phyloP scores from a whole-genome alignment of 495 filamentous ascomycete species.

The Xylaria sp. region DNA sequence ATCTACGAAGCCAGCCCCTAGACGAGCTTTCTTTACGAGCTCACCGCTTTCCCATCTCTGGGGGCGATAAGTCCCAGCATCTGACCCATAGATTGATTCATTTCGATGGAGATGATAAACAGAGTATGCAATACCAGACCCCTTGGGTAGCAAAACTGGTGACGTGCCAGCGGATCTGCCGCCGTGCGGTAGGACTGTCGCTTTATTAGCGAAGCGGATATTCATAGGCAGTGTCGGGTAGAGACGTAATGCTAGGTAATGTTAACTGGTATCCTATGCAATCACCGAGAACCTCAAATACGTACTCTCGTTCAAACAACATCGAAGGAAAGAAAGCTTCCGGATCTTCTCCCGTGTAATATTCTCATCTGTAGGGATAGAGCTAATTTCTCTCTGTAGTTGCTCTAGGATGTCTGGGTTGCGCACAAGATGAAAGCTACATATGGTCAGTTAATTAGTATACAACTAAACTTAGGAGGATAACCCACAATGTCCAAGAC shows the following conservation, averaged over 20 bases:
- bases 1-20: background rate
- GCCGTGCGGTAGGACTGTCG: background rate
- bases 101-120: background rate
- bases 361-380: too few species aligned
- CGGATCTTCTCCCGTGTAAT: background rate
- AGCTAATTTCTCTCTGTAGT: background rate
- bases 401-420: background rate
- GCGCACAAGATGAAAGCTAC: background rate
- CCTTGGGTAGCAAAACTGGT: background rate
- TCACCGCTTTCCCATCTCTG: background rate
- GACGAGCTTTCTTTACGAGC: background rate
- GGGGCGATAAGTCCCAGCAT: background rate
- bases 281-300: too few species aligned
- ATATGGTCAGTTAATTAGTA: background rate
- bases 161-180: background rate
- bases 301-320: background rate
- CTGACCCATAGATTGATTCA: background rate
- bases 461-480: background rate
- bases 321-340: background rate
- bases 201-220: background rate
- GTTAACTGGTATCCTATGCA: background rate
- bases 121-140: background rate
- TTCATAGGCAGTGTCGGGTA: background rate
- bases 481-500: conserved; percentile 4
- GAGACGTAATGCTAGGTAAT: background rate